phyloP scores from a whole-genome alignment of 106 monocot genomes.

The Dendrobium catenatum region DNA sequence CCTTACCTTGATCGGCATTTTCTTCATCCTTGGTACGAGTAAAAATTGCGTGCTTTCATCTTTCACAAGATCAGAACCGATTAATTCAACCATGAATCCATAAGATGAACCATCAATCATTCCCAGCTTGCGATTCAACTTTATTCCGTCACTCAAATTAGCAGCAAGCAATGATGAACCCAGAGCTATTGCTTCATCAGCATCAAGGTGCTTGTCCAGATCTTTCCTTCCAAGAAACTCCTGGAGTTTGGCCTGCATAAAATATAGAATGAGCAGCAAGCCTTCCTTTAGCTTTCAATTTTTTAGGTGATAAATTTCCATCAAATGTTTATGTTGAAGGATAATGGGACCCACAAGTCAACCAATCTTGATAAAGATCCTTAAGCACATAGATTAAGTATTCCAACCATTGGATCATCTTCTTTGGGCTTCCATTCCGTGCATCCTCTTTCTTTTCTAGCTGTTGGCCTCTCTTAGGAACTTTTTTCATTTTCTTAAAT shows the following conservation, averaged over 20 bases:
- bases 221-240: slow-evolving; percentile 83
- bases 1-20: slow-evolving; percentile 83
- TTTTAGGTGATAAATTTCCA: slow-evolving; percentile 1
- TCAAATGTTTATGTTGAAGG: not conserved
- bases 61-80: slow-evolving; percentile 51
- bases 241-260: slow-evolving; percentile 73
- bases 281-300: not conserved
- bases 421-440: too few species aligned
- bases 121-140: slow-evolving; percentile 90
- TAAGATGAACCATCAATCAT: slow-evolving; percentile 97
- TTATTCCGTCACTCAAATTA: slow-evolving; percentile 98
- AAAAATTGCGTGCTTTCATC: slow-evolving; percentile 59
- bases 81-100: slow-evolving; percentile 64
- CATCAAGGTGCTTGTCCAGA: slow-evolving; percentile 93
- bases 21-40: slow-evolving; percentile 90
- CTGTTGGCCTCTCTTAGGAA: too few species aligned
- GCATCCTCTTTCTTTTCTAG: too few species aligned
- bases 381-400: too few species aligned
- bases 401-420: too few species aligned
- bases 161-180: slow-evolving; percentile 94
- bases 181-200: slow-evolving; percentile 98
- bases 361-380: too few species aligned
- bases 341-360: too few species aligned
- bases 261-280: not conserved
- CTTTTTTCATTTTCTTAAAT: too few species aligned